Base-by-base conservation (phyloP, 768 basidiomycete species). In the Pleurotus platypus region DNA sequence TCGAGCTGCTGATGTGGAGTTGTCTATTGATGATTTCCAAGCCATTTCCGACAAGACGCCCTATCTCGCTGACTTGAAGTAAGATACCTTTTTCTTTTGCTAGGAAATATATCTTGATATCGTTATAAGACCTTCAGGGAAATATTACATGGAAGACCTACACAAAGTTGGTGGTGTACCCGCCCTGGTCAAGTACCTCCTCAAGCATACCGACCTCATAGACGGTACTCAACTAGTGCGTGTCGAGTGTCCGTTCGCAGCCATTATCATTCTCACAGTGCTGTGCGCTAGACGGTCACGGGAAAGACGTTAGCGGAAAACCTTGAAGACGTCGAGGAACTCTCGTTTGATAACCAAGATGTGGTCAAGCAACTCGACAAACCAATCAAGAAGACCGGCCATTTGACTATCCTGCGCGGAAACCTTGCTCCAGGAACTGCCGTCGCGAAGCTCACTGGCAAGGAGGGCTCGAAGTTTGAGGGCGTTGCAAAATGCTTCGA, bases 371-470 rank as follows among this genome's bases (percentile, higher is more conserved):
- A 75, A 42, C 70, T 94, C 45, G 78, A 80, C 24, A 80, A 92
- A 65, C 92, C 94, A 8, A 89, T 97, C 72, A 96, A 97, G 68
- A 66, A 75, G 20, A 93, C 87, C 2, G 94, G 94, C 1, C 94
- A 96, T 71, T 71, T 97, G 63, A 86, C 86, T 11, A 93, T 98
- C 64, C 71, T 98, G 60, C 81, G 86, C 51, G 94, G 94, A n/a
- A 94, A 90, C 70, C 75, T 98, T 43, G 87, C 90, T 2, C 94
- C 94, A 0, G 90, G 81, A 49, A 86, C 87, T 1, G 88, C 92
- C 26, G 94, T 98, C 16, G 92, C 93, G 13, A 98, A 98, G 72
- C 75, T 97, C 60, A 96, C 94, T 5, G 94, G 94, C 12, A 94
- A 95, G 71, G 94, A 97, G 72, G 94, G 94, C 4, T 70, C 84